phyloP scores from a whole-genome alignment of 768 basidiomycete species.

The Boletus tomentosulus region DNA sequence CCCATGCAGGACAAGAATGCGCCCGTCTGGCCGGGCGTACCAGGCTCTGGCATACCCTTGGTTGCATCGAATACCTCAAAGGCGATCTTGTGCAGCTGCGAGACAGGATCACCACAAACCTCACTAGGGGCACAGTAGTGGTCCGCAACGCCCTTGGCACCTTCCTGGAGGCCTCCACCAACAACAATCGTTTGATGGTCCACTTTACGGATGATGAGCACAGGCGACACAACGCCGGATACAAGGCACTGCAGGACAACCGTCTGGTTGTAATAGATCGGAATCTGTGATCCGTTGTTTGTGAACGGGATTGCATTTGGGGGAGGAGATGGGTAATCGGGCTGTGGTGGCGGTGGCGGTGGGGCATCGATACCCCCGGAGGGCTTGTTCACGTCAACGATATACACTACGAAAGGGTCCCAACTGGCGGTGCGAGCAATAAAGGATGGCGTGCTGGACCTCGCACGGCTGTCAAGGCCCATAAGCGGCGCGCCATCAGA shows the following conservation, averaged over 20 bases:
- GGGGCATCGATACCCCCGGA: slow-evolving; percentile 72
- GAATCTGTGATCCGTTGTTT: slow-evolving; percentile 78
- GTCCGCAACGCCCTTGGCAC: slow-evolving; percentile 79
- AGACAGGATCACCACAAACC: slow-evolving; percentile 90
- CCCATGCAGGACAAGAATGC: slow-evolving; percentile 90
- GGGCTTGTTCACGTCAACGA: slow-evolving; percentile 88
- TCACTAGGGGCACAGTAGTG: slow-evolving; percentile 82
- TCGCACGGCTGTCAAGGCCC: slow-evolving; percentile 70
- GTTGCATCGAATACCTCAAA: slow-evolving; percentile 82
- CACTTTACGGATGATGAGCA: slow-evolving; percentile 90
- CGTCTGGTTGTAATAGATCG: slow-evolving; percentile 95
- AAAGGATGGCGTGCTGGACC: slow-evolving; percentile 77
- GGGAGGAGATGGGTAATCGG: slow-evolving; percentile 88
- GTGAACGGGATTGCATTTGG: slow-evolving; percentile 86
- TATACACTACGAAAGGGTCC: slow-evolving; percentile 97
- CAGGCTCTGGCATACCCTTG: slow-evolving; percentile 67
- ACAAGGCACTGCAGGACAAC: slow-evolving; percentile 92
- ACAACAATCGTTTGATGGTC: slow-evolving; percentile 87
- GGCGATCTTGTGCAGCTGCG: slow-evolving; percentile 93
- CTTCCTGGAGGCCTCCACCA: slow-evolving; percentile 87
- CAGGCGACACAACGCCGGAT: slow-evolving; percentile 90
- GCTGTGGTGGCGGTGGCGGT: slow-evolving; percentile 76
- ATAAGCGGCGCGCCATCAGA: slow-evolving; percentile 86
- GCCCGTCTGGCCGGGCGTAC: slow-evolving; percentile 73
- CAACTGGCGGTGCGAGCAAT: slow-evolving; percentile 87